Conservation (phyloP, 2,329 filamentous ascomycete genomes). For the Pezicula neosporulosa region DNA sequence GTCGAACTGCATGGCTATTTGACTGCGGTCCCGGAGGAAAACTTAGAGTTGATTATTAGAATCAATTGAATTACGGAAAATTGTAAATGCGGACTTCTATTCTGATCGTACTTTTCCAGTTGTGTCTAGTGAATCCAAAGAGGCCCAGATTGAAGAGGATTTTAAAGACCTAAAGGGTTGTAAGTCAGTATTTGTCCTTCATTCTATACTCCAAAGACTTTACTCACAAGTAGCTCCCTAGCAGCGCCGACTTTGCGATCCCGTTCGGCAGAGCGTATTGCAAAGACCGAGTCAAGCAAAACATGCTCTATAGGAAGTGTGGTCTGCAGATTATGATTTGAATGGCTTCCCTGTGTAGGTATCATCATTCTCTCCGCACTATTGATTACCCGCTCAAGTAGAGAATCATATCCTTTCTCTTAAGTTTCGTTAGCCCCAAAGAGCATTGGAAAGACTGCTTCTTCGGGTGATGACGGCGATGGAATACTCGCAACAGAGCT, state of each 20-base stretch:
- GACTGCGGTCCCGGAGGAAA: too few species aligned
- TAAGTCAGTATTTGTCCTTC: background rate
- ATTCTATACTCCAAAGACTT: too few species aligned
- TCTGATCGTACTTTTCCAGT: background rate
- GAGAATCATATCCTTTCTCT: background rate
- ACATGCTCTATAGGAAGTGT: background rate
- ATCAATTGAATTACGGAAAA: too few species aligned
- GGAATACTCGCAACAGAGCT: too few species aligned
- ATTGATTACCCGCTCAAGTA: background rate
- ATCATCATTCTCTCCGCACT: background rate
- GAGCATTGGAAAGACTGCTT: too few species aligned
- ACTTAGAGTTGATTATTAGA: too few species aligned
- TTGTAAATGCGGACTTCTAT: background rate
- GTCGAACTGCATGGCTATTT: too few species aligned
- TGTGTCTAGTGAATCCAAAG: background rate
- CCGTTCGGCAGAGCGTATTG: background rate
- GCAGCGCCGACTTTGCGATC: background rate
- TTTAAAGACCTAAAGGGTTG: background rate
- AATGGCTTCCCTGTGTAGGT: background rate
- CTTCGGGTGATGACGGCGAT: too few species aligned
- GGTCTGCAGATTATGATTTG: background rate
- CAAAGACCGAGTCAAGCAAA: background rate
- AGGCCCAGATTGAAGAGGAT: background rate
- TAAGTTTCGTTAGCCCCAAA: background rate
- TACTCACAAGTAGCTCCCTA: background rate